A percentile compares a stretch with the other conserved stretches of the same genome.
These are phyloP conservation scores for Nemania abortiva DNA, from an alignment of 2,329 filamentous ascomycete species.

Conservation along the genomic window DNA sequence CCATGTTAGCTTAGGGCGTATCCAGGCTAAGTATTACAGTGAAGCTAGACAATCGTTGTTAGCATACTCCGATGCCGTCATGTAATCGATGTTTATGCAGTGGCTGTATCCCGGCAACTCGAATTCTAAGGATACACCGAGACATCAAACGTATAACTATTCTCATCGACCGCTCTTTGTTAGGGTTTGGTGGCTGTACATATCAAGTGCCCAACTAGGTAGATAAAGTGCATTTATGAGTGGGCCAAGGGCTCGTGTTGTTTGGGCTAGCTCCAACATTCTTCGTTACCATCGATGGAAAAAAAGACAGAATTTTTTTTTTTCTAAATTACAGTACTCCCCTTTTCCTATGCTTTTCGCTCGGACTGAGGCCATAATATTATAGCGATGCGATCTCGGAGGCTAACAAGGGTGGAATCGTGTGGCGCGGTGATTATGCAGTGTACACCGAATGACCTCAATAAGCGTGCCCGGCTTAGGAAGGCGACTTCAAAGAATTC, in stretches of 20 bases:
- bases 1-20: constrained; percentile 4
- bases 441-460: not conserved
- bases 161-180: not conserved
- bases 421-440: not conserved
- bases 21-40: constrained; percentile 6
- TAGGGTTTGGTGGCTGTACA: not conserved
- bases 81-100: not conserved
- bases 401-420: not conserved
- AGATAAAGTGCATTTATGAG: not conserved
- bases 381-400: not conserved
- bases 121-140: not conserved
- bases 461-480: not conserved
- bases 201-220: not conserved
- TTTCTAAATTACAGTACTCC: not conserved
- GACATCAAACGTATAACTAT: not conserved
- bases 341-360: not conserved
- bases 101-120: not conserved
- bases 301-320: no score
- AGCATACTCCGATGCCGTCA: not conserved
- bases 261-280: not conserved
- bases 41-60: constrained; percentile 15
- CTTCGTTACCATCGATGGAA: not conserved
- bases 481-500: not conserved
- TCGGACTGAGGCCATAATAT: not conserved
- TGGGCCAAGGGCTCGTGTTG: not conserved